These are phyloP conservation scores for Discostella stelligeroides DNA, from an alignment of 108 stramenopile species.

Conservation along the genomic window DNA sequence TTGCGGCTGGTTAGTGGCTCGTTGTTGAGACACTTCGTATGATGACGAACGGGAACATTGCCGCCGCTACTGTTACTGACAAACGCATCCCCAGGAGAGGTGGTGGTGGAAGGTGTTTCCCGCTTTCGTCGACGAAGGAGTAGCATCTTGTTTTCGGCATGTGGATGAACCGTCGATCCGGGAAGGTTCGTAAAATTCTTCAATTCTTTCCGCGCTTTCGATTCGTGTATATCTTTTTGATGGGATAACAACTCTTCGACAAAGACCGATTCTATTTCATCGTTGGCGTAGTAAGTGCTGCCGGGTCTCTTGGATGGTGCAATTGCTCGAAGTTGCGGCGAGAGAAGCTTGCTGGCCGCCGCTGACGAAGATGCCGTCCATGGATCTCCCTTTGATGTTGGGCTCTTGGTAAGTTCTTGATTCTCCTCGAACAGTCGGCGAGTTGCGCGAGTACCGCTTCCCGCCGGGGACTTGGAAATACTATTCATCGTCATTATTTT, in stretches of 20 bases:
- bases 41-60: not conserved
- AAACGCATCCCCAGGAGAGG: not conserved
- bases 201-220: constrained; percentile 26
- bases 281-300: constrained; percentile 29
- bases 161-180: constrained; percentile 39
- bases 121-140: not conserved
- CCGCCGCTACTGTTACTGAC: not conserved
- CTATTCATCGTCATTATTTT: not conserved
- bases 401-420: not conserved
- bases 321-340: not conserved
- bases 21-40: constrained; percentile 28
- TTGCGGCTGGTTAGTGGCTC: constrained; percentile 12
- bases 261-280: constrained; percentile 25
- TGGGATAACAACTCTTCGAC: constrained; percentile 26
- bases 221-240: constrained; percentile 31
- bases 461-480: not conserved
- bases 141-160: constrained; percentile 30
- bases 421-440: not conserved
- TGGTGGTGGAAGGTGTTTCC: not conserved
- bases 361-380: not conserved
- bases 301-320: not conserved
- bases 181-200: constrained; percentile 30
- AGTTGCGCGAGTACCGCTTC: not conserved
- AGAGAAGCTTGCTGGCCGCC: not conserved
- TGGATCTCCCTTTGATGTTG: not conserved